Percentiles rank a stretch among this genome's conserved stretches.
phyloP scores from a whole-genome alignment of 169 alveolate species.

The Plasmodium chabaudi region DNA sequence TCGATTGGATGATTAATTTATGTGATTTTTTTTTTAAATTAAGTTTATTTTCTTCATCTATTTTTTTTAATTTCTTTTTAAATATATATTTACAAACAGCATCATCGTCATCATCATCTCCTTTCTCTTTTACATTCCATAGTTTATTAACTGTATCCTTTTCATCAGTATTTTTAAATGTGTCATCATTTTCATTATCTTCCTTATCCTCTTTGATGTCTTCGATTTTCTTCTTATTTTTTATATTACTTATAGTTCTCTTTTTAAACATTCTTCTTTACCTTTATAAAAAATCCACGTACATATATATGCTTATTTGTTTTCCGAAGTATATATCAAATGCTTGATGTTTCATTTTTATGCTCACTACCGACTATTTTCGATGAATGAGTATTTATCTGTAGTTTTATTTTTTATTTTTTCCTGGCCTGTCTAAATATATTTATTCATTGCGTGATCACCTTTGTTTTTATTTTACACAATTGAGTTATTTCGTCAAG shows the following conservation, averaged over 20 bases:
- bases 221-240: conserved; percentile 55
- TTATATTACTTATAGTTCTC: conserved; percentile 47
- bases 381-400: too few species aligned
- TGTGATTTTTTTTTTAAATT: conserved; percentile 60
- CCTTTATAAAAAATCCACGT: conserved; percentile 30
- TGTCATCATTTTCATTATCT: conserved; percentile 13
- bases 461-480: too few species aligned
- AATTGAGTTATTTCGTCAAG: too few species aligned
- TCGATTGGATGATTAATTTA: conserved; percentile 33
- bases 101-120: conserved; percentile 51
- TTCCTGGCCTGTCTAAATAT: too few species aligned
- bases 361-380: too few species aligned
- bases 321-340: background rate
- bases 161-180: background rate
- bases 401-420: too few species aligned
- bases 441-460: too few species aligned
- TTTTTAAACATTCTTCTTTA: conserved; percentile 50
- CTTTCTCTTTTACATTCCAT: conserved; percentile 13
- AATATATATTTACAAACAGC: conserved; percentile 59
- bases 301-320: background rate
- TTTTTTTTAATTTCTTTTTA: conserved; percentile 65
- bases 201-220: conserved; percentile 53
- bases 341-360: background rate
- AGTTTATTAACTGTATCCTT: conserved; percentile 14
- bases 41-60: conserved; percentile 49